Base-by-base conservation (phyloP, 2,329 filamentous ascomycete species). In the Fusarium drepaniforme region DNA sequence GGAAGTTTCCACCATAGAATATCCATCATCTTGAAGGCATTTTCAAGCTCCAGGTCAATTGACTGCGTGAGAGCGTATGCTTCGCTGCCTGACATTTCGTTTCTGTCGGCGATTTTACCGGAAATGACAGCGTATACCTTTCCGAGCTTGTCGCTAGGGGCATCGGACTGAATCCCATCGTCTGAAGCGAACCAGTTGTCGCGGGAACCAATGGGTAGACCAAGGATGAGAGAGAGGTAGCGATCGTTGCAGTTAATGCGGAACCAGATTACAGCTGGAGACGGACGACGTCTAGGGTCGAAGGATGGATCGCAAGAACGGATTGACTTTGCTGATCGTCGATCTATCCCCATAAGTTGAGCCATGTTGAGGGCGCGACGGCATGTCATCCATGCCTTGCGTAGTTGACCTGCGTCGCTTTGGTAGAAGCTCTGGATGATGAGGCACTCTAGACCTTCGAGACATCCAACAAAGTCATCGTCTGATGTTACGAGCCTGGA, bases 371-470 rank as follows among this genome's bases (percentile, higher is more conserved):
- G 79, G 6, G 87, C 87, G 7, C 88, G 83, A 0, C 89, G 86
- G 25, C 84, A 84, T 8, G 82, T 84, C 25, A 91, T 79, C 89
- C 89, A 91, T 3, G 88, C 83, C 53, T 88, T 87, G 25, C 88
- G 85, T 3, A 90, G 81, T 53, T 89, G 89, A 1, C 90, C 90
- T 1, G 83, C 84, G 66, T 90, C 89, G 42, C 84, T 82, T 63
- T 90, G 86, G 74, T 86, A 89, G 63, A 88, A 78, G 21, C 84
- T 83, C 42, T 88, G 82, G 0, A 91, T 78, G 25, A 86, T 76
- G 0, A 91, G 80, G 61, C 86, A 87, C 77, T 90, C 87, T 1
- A 91, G 77, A 3, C 88, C 89, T 76, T 91, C 88, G 2, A 87
- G 76, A 4, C 85, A 87, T 25, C 86, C 85, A 1, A 88, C 79